Base-by-base conservation (phyloP, 2,329 filamentous ascomycete genomes). In the Penicillium sp. region DNA sequence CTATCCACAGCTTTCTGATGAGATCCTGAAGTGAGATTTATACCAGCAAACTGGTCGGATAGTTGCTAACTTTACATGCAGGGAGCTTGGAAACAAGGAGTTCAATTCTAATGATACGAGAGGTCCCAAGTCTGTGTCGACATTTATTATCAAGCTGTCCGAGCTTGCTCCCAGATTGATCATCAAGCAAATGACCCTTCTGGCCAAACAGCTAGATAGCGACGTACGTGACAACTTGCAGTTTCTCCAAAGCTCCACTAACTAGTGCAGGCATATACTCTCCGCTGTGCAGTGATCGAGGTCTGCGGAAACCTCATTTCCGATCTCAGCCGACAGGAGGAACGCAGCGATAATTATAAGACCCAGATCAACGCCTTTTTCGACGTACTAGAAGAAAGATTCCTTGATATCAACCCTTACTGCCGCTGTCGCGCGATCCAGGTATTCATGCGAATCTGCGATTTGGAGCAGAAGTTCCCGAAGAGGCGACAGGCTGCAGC, bases 301-400 rank as follows among this genome's bases (percentile, higher is more conserved):
- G 93, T 99, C 7, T 97, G 93, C 73, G 95, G 94, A 51, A 97
- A 99, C 75, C 86, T 99, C 77, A 90, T 99, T 69, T 85, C 86
- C 17, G 90, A 97, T 75, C 84, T 99, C 43, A 96, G 89, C 76
- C 93, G 89, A 70, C 89, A 95, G 68, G 91, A 95, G 70, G 93
- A 97, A 73, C 86, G 91, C 51, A 90, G 88, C 67, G 93, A 97
- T 67, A 94, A 94, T 72, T 89, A 93, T 79, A 96, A 96, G 75
- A 91, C 89, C 0, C 94, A 99, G 73, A 89, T 99, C 60, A 94
- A 95, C 65, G 92, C 93, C 21, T 99, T 97, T 73, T 97, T 97
- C 69, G 93, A 97, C 68, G 93, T 97, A 0, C 81, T 99, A 2
- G 93, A 99, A 72, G 93, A 97, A 77, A 87, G 94, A 13, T 99